Conservation (phyloP, 495 filamentous ascomycete genomes). For the Trichoderma reesei region DNA sequence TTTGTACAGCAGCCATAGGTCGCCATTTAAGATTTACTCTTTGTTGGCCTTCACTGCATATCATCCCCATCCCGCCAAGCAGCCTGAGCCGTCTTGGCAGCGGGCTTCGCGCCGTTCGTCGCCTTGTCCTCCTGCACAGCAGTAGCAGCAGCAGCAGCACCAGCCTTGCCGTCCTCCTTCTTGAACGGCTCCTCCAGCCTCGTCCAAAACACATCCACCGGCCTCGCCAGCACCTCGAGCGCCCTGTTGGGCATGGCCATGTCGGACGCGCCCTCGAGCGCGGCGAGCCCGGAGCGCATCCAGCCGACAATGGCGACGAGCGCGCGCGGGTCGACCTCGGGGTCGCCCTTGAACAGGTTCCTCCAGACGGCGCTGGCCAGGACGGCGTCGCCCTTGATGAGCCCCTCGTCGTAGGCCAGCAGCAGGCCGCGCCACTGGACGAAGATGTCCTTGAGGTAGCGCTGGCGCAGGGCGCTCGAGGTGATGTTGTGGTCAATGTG, state of each 20-base stretch:
- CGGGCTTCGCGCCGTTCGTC: not conserved
- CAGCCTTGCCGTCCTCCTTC: not conserved
- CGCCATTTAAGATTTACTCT: conserved; percentile 21
- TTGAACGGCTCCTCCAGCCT: conserved; percentile 8
- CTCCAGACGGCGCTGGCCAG: conserved; percentile 85
- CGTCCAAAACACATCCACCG: conserved; percentile 15
- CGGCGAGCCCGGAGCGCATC: conserved; percentile 57
- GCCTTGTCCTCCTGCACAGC: not conserved
- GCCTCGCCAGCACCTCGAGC: conserved; percentile 14
- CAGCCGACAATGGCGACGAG: conserved; percentile 70
- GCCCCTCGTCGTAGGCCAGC: conserved; percentile 77
- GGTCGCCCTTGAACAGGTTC: conserved; percentile 73
- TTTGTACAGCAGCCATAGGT: conserved; percentile 26
- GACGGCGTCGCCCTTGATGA: conserved; percentile 74
- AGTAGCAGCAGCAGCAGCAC: too few species aligned
- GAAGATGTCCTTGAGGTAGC: conserved; percentile 86
- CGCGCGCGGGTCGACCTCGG: conserved; percentile 58
- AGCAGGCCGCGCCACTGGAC: conserved; percentile 81
- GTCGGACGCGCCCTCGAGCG: conserved; percentile 55
- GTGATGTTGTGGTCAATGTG: conserved; percentile 54
- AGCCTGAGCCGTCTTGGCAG: not conserved
- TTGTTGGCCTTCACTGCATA: not conserved
- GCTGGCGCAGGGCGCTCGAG: conserved; percentile 57
- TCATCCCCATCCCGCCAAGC: not conserved
- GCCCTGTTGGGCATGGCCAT: conserved; percentile 21